A percentile compares a stretch with the other conserved stretches of the same genome.
phyloP scores from a whole-genome alignment of 139 green algal species.

The Tetratostichococcus sp. region DNA sequence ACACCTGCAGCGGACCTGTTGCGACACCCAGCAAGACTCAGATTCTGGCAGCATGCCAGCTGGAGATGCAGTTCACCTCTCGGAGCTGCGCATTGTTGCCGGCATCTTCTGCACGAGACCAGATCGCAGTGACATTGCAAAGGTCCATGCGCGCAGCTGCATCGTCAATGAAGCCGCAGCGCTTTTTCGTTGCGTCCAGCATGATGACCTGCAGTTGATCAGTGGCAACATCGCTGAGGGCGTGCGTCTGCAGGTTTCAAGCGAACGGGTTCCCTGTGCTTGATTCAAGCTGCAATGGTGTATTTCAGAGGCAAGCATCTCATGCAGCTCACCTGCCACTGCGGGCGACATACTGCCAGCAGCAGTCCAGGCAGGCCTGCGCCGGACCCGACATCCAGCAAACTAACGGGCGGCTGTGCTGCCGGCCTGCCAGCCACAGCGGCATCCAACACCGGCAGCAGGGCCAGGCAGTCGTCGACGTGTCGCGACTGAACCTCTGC shows the following conservation, averaged over 20 bases:
- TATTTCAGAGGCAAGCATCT: not conserved
- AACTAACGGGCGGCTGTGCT: slow-evolving; percentile 1
- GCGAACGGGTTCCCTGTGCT: no score
- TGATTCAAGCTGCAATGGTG: no score
- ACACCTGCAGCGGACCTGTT: no score
- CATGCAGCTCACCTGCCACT: slow-evolving; percentile 51
- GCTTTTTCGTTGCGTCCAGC: slow-evolving; percentile 80
- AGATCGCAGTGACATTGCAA: slow-evolving; percentile 65
- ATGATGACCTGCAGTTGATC: slow-evolving; percentile 54
- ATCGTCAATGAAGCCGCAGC: slow-evolving; percentile 36
- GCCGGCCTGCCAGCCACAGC: not conserved
- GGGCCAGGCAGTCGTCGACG: slow-evolving; percentile 70
- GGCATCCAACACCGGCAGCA: slow-evolving; percentile 67
- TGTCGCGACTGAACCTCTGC: slow-evolving; percentile 59
- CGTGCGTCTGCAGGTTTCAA: no score
- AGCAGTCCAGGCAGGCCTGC: slow-evolving; percentile 83
- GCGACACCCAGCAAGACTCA: no score
- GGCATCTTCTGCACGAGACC: slow-evolving; percentile 71
- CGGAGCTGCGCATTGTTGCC: slow-evolving; percentile 35
- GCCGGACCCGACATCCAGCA: slow-evolving; percentile 90
- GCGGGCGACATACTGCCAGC: slow-evolving; percentile 68
- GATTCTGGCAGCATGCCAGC: no score
- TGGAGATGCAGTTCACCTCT: slow-evolving; percentile 20
- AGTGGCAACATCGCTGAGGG: no score
- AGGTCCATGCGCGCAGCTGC: slow-evolving; percentile 31